Base-by-base conservation (phyloP, 176 grass and related monocot genomes). In the Oryza meridionalis region DNA sequence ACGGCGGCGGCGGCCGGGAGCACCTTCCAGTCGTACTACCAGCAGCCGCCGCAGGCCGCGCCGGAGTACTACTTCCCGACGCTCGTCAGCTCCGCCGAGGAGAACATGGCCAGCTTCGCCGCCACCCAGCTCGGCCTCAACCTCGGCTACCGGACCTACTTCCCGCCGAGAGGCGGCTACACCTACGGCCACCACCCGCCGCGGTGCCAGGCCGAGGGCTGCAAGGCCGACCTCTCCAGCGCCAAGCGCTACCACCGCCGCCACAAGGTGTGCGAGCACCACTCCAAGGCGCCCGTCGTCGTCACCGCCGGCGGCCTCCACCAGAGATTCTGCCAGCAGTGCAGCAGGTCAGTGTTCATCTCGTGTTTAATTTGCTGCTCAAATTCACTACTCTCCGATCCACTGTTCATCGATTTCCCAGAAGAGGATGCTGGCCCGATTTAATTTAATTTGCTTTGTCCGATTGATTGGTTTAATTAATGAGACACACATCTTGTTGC, bases 311-410 rank as follows among this genome's bases (percentile, higher is more conserved):
- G 87, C 8, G 92, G 92, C 1, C 78, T 90, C 24, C 90, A 90
- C 40, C 92, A 94, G 84, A 92, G 92, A 65, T 94, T 94, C 79
- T 94, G 92, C 76, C 92, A 94, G 81, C 92, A 94, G 86, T 94
- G 92, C 84, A 94, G 92, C 90, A 90, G 92, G 92, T 94, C 44
- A 90, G 81, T 76, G 50, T 14, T 49, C 38, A 40, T 8, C 42
- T 31, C 29, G 29, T 31, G 29, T 31, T 31, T 31, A 31, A 2
- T 49, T 47, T 49, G 38, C 38, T 49, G 46, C 46, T 49, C 12
- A 44, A 38, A 44, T 45, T 61, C 14, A 65, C 2, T 4, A 15
- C 4, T 35, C 33, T 35, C 46, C 29, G 29, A 31, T 49, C 11
- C 10, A 55, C 51, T 55, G 19, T 33, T 9, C 16, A 55, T 76